Percentiles rank a stretch among this genome's conserved stretches.
Conservation (phyloP, 257 asterid species). For the Thymus quinquecostatus region DNA sequence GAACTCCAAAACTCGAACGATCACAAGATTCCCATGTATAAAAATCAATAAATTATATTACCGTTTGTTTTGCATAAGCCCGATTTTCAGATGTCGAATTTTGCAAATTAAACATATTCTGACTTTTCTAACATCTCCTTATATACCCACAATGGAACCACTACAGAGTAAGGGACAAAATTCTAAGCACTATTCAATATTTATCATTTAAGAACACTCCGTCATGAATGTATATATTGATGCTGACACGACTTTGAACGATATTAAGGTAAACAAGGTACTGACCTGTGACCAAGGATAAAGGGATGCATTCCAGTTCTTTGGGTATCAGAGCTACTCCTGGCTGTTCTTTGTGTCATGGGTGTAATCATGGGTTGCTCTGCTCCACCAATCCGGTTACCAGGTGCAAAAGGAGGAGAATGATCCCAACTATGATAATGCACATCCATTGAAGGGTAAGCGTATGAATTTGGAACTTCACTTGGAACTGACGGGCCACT, state of each 20-base stretch:
- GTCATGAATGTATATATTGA: slow-evolving; percentile 1
- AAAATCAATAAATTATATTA: not conserved
- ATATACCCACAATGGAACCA: not conserved
- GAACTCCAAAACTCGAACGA: not conserved
- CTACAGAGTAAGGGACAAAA: not conserved
- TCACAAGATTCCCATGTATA: not conserved
- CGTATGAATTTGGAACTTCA: slow-evolving; percentile 67
- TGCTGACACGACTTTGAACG: not conserved
- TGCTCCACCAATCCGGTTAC: slow-evolving; percentile 60
- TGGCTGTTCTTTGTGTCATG: slow-evolving; percentile 58
- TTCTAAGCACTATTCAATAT: not conserved
- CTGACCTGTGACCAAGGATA: slow-evolving; percentile 73
- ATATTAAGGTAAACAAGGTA: not conserved
- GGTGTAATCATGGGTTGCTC: slow-evolving; percentile 63
- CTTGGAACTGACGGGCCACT: slow-evolving; percentile 61
- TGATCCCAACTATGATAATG: slow-evolving; percentile 74
- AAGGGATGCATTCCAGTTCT: slow-evolving; percentile 78
- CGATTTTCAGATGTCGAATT: not conserved
- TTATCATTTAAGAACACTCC: not conserved
- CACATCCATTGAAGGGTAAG: slow-evolving; percentile 66
- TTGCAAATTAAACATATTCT: not conserved
- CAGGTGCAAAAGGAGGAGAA: slow-evolving; percentile 56
- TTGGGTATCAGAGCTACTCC: slow-evolving; percentile 66
- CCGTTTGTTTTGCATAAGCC: not conserved
- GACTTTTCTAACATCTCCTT: not conserved